Evolutionary conservation across 108 stramenopile genomes (phyloP), one percentile per base, ranked within the genome.

Genomic region (Cyclotella sp.): DNA sequence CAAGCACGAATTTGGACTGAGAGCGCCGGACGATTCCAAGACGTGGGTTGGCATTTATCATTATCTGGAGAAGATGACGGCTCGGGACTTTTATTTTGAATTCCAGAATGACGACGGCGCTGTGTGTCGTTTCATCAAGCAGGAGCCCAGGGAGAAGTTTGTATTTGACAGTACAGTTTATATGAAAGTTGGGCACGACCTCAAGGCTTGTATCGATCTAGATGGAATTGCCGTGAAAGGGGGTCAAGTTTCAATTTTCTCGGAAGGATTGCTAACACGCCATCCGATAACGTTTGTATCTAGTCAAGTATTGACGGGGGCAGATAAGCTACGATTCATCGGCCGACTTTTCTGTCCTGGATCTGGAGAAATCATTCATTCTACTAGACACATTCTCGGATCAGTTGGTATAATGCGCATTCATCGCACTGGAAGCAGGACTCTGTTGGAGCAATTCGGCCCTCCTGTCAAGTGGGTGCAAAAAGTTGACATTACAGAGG

Each of bases 281-380:
- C 18, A 27, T 41, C 29, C 11, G 9, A 14, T n/a, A 8, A 70
- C 55, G 12, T 53, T 58, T 57, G 22, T 42, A 8, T 46, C 64
- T 34, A 49, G 41, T 59, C 24, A 64, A 49, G 42, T 61, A 63
- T 54, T n/a, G 30, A 46, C 63, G 19, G 41, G 34, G 53, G 60
- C 45, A 66, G 39, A 42, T 26, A 72, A 19, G 9, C 68, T 70
- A 11, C 40, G 52, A 16, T 58, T 74, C 62, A 69, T 80, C 43
- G 73, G 72, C 54, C 79, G 79, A 39, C 44, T 80, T 26, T 74
- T 69, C 54, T 73, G 59, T 55, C 79, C 79, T 19, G 65, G 64
- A 51, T 44, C 43, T 19, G 59, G 61, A 9, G 28, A 28, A 12
- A 26, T 29, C 18, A 27, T 8, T 10, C 40, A 34, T 40, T 45